Evolutionary conservation across 805 yeast genomes (phyloP), one percentile per base, ranked within the genome.

Genomic region (Komagataella mondaviorum): DNA sequence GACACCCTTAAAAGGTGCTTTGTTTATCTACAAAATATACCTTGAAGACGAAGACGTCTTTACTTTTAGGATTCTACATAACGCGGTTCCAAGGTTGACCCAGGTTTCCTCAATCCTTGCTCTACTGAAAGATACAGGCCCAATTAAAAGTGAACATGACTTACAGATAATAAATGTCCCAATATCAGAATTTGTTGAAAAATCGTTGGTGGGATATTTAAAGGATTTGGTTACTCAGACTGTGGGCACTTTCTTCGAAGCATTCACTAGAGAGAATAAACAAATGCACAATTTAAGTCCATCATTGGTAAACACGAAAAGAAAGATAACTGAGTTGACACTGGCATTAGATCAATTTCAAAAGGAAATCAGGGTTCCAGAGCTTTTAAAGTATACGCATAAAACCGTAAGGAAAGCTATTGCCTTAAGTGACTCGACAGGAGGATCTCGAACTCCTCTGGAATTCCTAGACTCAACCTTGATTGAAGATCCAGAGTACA

Each of bases 341-440:
- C 60, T 77, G 16, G 80, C 91, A 0, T 66, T 89, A 10, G 81
- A 79, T 53, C 82, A 83, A 59, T 65, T 87, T 14, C 83, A 84
- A 55, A 84, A 82, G 53, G 72, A 80, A 23, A 76, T 84, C 20
- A 84, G 81, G 47, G 72, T 79, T 1, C 96, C 96, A 0, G 81
- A 85, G 56, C 64, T 89, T 16, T 55, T 69, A 2, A 57, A 73
- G 1, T 59, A 75, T 0, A 68, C 77, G 2, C 88, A 85, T 58
- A 78, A 81, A 0, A 60, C 61, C 6, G 65, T 88, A 3, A 69
- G 63, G 48, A 62, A 64, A 0, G 71, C 73, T 3, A 60, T 76
- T 2, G 62, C 55, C 3, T 14, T 4, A 30, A 45, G 22, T 45
- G 47, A 3, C 23, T 20, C 22, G n/a, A 23, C 58, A 57, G 48